Evolutionary conservation across 2,329 filamentous ascomycete species (phyloP).

Genomic region (Metarhizium guizhouense): DNA sequence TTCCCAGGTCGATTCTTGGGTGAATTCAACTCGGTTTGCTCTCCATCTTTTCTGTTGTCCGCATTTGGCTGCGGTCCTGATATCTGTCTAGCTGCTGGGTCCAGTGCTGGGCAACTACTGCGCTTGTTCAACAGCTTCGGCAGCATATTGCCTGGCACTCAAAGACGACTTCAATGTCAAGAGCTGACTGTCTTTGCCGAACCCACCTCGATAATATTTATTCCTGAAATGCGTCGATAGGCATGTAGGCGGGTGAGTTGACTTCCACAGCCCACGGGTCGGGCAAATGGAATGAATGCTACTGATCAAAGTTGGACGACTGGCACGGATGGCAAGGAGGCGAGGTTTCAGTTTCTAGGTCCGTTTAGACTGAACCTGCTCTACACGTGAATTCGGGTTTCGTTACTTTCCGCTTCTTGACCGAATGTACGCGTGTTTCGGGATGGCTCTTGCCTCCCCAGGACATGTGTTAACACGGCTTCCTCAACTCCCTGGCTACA

Average conservation of each 20-base stretch:
- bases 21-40: slow-evolving; percentile 6
- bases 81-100: slow-evolving; percentile 5
- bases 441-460: not conserved
- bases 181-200: not conserved
- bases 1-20: slow-evolving; percentile 18
- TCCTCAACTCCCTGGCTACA: too few species aligned
- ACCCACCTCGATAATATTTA: not conserved
- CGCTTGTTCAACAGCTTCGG: slow-evolving; percentile 17
- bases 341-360: not conserved
- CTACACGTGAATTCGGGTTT: not conserved
- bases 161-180: not conserved
- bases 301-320: not conserved
- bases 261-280: not conserved
- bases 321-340: not conserved
- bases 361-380: too few species aligned
- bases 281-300: not conserved
- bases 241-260: not conserved
- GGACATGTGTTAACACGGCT: too few species aligned
- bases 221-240: not conserved
- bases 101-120: slow-evolving; percentile 16
- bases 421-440: too few species aligned
- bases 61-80: not conserved
- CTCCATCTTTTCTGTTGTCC: not conserved
- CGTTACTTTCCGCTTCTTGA: not conserved
- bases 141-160: slow-evolving; percentile 17